Base-by-base conservation (phyloP, 805 yeast genomes). In the Candida glaebosa region DNA sequence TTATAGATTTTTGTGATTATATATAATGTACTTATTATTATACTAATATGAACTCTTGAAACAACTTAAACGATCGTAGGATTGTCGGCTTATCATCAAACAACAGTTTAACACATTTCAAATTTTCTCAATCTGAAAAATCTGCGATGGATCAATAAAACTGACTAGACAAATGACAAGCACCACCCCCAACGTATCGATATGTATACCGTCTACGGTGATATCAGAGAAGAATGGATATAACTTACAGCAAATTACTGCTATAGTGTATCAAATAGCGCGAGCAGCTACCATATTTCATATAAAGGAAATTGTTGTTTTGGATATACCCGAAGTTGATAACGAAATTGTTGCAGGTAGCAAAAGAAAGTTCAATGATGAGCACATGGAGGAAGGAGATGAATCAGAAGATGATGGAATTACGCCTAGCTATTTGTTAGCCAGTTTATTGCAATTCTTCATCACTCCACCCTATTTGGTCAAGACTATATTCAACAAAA, bases 391-490 rank as follows among this genome's bases (percentile, higher is more conserved):
- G 28, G 47, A 50, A 22, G 30, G 36, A 22, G 42, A 31, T 31
- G 54, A 45, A 26, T 41, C 48, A 25, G 42, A 50, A 3, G 25
- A 40, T 24, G 36, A 28, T 15, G 31, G 50, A 45, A 46, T 50
- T 52, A 38, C 37, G n/a, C 60, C 81, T 5, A 28, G 31, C 14
- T 61, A 81, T 56, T 54, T 81, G 5, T 71, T 87, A 41, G 89
- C 91, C 1, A 69, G 82, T 1, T 67, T 89, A 31, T 64, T 89
- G 42, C 95, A 87, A 56, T 88, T 68, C 56, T 87, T 87, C 54
- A 79, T 88, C 12, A 88, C 96, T 0, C 96, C 96, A 1, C 84
- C 87, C 37, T 87, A 89, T 55, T 68, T 89, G 33, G 76, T 81
- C 15, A 81, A 82, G 45, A 62, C 81, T 2, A 71, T 83, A 3